Percentiles rank a stretch among this genome's conserved stretches.
phyloP scores from a whole-genome alignment of 2,329 filamentous ascomycete genomes.

The Verticillium klebahnii region DNA sequence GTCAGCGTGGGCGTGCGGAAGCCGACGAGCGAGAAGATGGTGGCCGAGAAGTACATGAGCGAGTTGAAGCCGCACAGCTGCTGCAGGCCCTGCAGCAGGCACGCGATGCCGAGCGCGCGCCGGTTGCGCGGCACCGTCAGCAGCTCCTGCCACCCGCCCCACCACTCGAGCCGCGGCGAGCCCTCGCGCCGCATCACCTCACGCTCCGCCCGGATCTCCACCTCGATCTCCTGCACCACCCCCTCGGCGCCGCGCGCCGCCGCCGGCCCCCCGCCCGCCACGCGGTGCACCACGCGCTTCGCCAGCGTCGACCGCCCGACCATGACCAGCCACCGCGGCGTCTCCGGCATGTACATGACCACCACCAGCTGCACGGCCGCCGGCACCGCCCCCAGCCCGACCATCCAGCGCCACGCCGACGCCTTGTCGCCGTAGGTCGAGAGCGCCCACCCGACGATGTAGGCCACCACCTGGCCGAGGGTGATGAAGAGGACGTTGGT shows the following conservation, averaged over 20 bases:
- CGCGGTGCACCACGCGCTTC: constrained; percentile 56
- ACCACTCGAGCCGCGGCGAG: constrained; percentile 28
- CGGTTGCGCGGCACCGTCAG: constrained; percentile 58
- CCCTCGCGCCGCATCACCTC: constrained; percentile 44
- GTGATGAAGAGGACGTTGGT: constrained; percentile 81
- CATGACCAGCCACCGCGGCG: constrained; percentile 80
- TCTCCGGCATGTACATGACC: constrained; percentile 75
- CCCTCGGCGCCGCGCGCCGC: constrained; percentile 44
- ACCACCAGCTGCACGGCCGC: constrained; percentile 67
- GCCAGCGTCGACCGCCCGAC: constrained; percentile 59
- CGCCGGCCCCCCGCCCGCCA: constrained; percentile 49
- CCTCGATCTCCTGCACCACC: constrained; percentile 65
- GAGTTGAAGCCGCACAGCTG: constrained; percentile 90
- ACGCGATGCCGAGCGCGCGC: constrained; percentile 77
- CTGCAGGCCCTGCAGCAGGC: constrained; percentile 80
- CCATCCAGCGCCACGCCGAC: constrained; percentile 85
- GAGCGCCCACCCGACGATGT: constrained; percentile 76
- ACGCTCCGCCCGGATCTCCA: constrained; percentile 67
- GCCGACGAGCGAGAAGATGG: constrained; percentile 72
- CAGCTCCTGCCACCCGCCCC: constrained; percentile 48
- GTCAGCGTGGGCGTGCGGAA: constrained; percentile 77
- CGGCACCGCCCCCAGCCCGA: constrained; percentile 76
- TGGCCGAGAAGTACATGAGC: constrained; percentile 87
- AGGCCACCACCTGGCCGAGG: constrained; percentile 82
- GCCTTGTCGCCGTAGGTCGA: constrained; percentile 43